phyloP scores from a whole-genome alignment of 164 flowering plant genomes.

The Chloranthus sessilifolius region DNA sequence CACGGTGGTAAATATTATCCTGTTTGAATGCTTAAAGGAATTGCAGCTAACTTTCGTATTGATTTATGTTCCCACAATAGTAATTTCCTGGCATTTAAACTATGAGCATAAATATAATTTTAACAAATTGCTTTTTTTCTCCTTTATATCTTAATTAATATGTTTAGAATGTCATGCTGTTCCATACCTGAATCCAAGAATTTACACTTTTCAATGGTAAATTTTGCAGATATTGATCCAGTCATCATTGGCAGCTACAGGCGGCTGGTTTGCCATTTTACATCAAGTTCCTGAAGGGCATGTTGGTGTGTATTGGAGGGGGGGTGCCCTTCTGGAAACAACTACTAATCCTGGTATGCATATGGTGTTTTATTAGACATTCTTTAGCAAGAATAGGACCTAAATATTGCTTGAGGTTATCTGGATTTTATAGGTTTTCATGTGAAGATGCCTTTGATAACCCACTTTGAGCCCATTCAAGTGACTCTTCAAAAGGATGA shows the following conservation, averaged over 20 bases:
- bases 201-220: not conserved
- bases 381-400: not conserved
- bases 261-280: conserved; percentile 39
- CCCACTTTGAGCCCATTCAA: conserved; percentile 88
- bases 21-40: too few relatives aligned
- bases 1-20: too few relatives aligned
- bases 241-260: conserved; percentile 8
- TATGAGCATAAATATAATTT: too few relatives aligned
- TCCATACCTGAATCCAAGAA: too few relatives aligned
- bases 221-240: conserved; percentile 18
- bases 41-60: too few relatives aligned
- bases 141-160: too few relatives aligned
- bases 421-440: conserved; percentile 61
- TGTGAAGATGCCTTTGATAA: conserved; percentile 74
- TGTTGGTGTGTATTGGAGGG: conserved; percentile 97
- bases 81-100: too few relatives aligned
- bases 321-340: conserved; percentile 83
- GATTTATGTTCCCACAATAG: too few relatives aligned
- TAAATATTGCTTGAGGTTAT: not conserved
- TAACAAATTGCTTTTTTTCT: too few relatives aligned
- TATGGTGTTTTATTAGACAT: not conserved
- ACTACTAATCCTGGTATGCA: conserved; percentile 77
- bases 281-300: conserved; percentile 99
- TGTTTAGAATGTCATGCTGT: too few relatives aligned
- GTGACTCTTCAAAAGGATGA: conserved; percentile 91